Conservation (phyloP, 1,284 basidiomycete genomes). For the Fomitopsis betulina region DNA sequence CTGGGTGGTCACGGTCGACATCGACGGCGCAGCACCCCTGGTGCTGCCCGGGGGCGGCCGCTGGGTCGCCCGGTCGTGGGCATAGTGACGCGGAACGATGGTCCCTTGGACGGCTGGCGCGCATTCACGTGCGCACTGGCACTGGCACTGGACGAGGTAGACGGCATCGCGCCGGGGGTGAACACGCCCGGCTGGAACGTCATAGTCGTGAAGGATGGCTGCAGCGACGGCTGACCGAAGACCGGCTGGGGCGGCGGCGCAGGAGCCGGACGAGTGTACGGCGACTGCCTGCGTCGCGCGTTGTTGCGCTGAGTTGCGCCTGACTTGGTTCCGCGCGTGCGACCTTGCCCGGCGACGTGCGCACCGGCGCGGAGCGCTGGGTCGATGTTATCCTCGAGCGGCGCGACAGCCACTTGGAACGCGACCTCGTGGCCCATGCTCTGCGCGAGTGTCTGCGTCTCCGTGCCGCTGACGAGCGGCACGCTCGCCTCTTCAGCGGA, state of each 20-base stretch:
- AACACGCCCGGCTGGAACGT: constrained; percentile 4
- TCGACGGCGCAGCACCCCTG: not conserved
- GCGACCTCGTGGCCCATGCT: constrained; percentile 1
- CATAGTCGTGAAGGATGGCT: constrained; percentile 1
- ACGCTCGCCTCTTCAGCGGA: constrained; percentile 4
- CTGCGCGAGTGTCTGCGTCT: not conserved
- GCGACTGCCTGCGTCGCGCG: constrained; percentile 14
- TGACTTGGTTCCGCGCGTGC: constrained; percentile 8
- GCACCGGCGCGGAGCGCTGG: constrained; percentile 27
- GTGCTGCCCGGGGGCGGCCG: not conserved
- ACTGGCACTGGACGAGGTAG: not conserved
- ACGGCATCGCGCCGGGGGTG: not conserved
- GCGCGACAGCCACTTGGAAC: not conserved
- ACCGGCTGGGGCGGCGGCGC: not conserved
- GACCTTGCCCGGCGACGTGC: constrained; percentile 31
- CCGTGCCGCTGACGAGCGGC: not conserved
- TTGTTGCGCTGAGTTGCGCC: constrained; percentile 7
- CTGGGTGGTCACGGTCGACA: not conserved
- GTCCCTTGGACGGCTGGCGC: not conserved
- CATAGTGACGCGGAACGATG: constrained; percentile 1
- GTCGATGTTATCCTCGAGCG: constrained; percentile 27
- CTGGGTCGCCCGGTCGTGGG: not conserved
- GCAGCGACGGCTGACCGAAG: constrained; percentile 7
- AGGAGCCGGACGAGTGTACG: constrained; percentile 6
- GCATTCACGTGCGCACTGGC: not conserved